Evolutionary conservation across 2,329 filamentous ascomycete species (phyloP).

Genomic region (Clathrospora elynae): DNA sequence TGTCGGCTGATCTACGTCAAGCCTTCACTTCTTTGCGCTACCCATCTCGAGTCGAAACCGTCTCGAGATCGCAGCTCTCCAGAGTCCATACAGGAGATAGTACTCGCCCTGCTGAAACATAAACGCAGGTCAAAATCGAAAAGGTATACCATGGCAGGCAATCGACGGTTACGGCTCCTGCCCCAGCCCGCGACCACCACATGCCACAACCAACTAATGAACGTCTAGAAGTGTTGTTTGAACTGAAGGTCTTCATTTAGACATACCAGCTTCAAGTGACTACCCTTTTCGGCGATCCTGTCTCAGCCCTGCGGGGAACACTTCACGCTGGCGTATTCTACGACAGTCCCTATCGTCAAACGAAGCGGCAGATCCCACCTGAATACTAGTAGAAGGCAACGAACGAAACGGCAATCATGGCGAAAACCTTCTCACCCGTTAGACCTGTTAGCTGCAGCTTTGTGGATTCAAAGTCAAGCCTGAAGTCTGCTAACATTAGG

Average conservation of each 20-base stretch:
- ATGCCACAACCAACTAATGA: slow-evolving; percentile 42
- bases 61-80: slow-evolving; percentile 63
- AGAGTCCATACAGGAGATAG: slow-evolving; percentile 61
- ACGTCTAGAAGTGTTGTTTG: slow-evolving; percentile 43
- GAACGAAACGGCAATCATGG: slow-evolving; percentile 54
- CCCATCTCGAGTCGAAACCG: slow-evolving; percentile 60
- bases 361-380: slow-evolving; percentile 56
- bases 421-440: slow-evolving; percentile 45
- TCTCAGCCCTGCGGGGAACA: slow-evolving; percentile 29
- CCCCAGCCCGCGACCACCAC: slow-evolving; percentile 29
- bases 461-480: slow-evolving; percentile 46
- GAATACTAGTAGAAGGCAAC: slow-evolving; percentile 51
- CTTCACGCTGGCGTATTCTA: slow-evolving; percentile 50
- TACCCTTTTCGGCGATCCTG: slow-evolving; percentile 30
- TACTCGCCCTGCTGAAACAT: slow-evolving; percentile 54
- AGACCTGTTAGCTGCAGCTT: slow-evolving; percentile 37
- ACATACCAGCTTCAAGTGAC: slow-evolving; percentile 43
- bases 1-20: slow-evolving; percentile 64
- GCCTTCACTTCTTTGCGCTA: slow-evolving; percentile 60
- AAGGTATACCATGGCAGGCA: slow-evolving; percentile 49
- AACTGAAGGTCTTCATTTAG: slow-evolving; percentile 33
- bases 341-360: slow-evolving; percentile 49
- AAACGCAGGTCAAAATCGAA: slow-evolving; percentile 28
- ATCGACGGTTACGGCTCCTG: slow-evolving; percentile 41
- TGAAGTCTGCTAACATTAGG: slow-evolving; percentile 44